Percentiles rank a stretch among this genome's conserved stretches.
Conservation (phyloP, 345 rosid species). For the Psidium friedrichsthalianum region DNA sequence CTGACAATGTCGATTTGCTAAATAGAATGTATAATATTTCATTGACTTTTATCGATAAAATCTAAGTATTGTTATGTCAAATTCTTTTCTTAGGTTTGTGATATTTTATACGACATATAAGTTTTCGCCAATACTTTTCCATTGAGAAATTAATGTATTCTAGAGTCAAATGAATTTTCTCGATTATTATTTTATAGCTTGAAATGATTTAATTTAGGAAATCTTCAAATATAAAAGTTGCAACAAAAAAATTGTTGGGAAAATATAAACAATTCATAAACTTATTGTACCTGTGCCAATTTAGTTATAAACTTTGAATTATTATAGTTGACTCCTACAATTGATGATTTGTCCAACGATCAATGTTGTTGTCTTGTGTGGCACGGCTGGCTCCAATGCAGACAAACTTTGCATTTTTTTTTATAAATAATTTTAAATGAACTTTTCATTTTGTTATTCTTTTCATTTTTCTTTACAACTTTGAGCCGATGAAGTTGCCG, state of each 20-base stretch:
- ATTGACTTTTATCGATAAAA: background rate
- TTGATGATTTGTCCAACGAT: too few relatives aligned
- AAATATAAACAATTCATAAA: too few relatives aligned
- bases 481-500: too few relatives aligned
- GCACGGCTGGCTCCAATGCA: fast-evolving
- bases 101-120: background rate
- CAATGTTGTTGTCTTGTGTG: too few relatives aligned
- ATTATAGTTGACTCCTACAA: too few relatives aligned
- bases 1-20: background rate
- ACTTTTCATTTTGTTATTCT: too few relatives aligned
- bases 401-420: too few relatives aligned
- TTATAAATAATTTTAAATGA: too few relatives aligned
- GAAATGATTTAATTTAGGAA: background rate
- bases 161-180: background rate
- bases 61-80: background rate
- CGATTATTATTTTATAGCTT: background rate
- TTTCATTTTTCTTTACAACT: too few relatives aligned
- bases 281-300: too few relatives aligned
- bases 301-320: too few relatives aligned
- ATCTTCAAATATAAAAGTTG: background rate
- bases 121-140: background rate
- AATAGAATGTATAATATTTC: background rate
- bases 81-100: background rate
- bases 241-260: background rate
- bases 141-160: background rate